Conservation (phyloP, 495 filamentous ascomycete species). For the Schizothecium vesticola region DNA sequence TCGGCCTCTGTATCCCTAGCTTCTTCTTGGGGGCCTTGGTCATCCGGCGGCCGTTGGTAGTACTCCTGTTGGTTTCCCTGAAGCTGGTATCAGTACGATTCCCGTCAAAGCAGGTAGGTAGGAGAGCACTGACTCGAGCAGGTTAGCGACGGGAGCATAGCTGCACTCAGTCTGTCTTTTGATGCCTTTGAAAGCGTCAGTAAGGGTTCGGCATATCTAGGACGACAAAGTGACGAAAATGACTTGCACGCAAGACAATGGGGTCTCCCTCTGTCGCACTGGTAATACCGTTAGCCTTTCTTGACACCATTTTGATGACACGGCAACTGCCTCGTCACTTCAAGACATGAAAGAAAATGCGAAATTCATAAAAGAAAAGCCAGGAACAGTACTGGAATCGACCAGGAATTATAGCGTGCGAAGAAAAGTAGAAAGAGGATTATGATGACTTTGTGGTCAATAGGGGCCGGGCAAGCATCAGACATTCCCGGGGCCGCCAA, state of each 20-base stretch:
- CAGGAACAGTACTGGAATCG: neutral
- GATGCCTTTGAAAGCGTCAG: conserved; percentile 36
- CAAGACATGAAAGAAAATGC: neutral
- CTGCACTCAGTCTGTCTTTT: conserved; percentile 65
- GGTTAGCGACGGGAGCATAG: conserved; percentile 62
- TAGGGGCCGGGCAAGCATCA: neutral
- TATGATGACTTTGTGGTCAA: neutral
- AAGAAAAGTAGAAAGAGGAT: neutral
- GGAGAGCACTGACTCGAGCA: conserved; percentile 53
- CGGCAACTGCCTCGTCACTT: neutral
- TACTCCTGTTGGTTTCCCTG: conserved; percentile 45
- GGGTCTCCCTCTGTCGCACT: conserved; percentile 55
- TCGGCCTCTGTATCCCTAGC: conserved; percentile 19
- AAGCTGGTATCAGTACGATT: conserved; percentile 1
- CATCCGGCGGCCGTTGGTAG: conserved; percentile 50
- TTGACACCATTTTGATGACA: neutral
- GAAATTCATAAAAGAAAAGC: neutral
- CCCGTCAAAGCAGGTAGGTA: neutral
- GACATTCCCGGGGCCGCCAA: neutral
- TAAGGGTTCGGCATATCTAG: neutral
- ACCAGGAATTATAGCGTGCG: neutral
- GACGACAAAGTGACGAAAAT: neutral
- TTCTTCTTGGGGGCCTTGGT: conserved; percentile 52
- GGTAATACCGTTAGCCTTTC: conserved; percentile 1
- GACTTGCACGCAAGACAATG: conserved; percentile 61